Base-by-base conservation (phyloP, 192 early-diverging fungal genomes). In the Entomortierella lignicola region DNA sequence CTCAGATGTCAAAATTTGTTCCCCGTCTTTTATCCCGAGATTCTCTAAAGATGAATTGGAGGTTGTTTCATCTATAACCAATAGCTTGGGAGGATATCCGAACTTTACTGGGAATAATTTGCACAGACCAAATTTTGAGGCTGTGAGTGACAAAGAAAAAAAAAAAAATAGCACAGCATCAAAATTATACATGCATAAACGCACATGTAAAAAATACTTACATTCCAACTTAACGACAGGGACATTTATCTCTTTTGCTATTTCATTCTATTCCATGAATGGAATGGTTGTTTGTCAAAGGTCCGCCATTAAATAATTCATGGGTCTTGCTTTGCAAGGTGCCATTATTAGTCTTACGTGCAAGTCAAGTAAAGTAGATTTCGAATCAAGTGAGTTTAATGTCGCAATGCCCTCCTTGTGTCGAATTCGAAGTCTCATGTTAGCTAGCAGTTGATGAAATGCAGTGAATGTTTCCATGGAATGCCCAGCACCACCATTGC, bases 371-470 rank as follows among this genome's bases (percentile, higher is more conserved):
- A 85, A 29, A 15, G 65, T 74, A 17, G 66, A 69, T 26, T 81
- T 62, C 20, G 60, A 55, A 21, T 54, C 54, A 12, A 81, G 51
- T 21, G 54, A 37, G 1, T 77, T 55, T 11, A 85, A 39, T 10
- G 82, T 85, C 15, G 73, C 69, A 15, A 71, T 68, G 23, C 84
- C 84, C 5, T 69, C 67, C 39, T 71, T 73, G 62, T 85, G 81
- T 50, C 84, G 62, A 58, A 83, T 70, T 21, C 84, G 72, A 57
- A 85, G 69, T 73, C 84, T 81, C 84, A 85, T 80, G 23, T 31
- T 25, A 32, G 55, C 4, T 25, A 44, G 30, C 27, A 30, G 23
- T 2, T 18, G 51, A 43, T 8, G 23, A 8, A 20, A 39, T 41
- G 63, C 1, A 17, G 39, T 15, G 48, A 27, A 55, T 51, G 12